Evolutionary conservation across 179 eudicot species (phyloP), one percentile per base, ranked within the genome.

Genomic region (Spinacia oleracea): DNA sequence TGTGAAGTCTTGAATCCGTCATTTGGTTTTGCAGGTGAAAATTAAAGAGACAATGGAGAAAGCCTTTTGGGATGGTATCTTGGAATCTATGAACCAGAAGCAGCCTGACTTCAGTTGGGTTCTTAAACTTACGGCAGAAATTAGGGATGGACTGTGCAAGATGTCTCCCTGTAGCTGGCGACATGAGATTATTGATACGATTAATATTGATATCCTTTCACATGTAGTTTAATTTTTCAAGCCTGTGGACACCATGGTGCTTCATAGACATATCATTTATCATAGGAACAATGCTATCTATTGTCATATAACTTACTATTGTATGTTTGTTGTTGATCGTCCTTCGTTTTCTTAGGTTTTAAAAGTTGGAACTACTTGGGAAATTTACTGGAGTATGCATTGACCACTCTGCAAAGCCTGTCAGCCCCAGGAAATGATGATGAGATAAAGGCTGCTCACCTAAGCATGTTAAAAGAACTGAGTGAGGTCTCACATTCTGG

Each of bases 31-130:
- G 66, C 86, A 93, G 99, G 81, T 73, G 45, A 85, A 83, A 86
- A 58, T 96, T 14, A 90, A 84, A 84, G 91, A 90, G 78, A 88
- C 94, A 18, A 92, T 93, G 96, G 94, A 94, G 79, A 92, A 90
- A 46, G 99, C 96, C 45, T 96, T 93, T 82, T 93, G 99, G 99
- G 98, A 96, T 84, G 88, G 92, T 50, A 56, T 96, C 78, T 82
- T 81, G 58, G 93, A 88, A 23, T 90, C 98, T 15, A 82, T 94
- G 85, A 89, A 86, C 79, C 87, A 88, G 81, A 90, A 91, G 80
- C 83, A 90, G 51, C 91, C 94, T 38, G 87, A 91, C 59, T 92
- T 88, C 81, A 89, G 85, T 77, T 91, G 91, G 84, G 87, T 92
- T 76, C 84, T 93, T 74, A 89, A 92, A 74, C 89, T 96, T 56